Percentiles rank a stretch among this genome's conserved stretches.
These are phyloP conservation scores for Diaporthe eres DNA, from an alignment of 2,329 filamentous ascomycete species.

Conservation along the genomic window DNA sequence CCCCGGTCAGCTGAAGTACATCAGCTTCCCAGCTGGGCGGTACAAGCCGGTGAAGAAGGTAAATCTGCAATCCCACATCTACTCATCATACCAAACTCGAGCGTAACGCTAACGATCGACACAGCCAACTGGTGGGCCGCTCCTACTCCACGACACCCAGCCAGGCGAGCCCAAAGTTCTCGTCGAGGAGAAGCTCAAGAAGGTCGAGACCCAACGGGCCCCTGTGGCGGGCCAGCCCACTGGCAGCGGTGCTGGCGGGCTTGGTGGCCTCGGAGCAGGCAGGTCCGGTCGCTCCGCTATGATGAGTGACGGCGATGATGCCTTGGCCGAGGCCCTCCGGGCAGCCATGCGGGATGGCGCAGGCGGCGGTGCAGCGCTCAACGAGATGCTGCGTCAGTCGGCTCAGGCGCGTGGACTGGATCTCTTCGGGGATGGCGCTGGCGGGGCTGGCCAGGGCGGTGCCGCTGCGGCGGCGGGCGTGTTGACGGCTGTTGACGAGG, in stretches of 20 bases:
- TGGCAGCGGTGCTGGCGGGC: conserved; percentile 48
- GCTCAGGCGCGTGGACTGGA: conserved; percentile 50
- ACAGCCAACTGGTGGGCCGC: conserved; percentile 91
- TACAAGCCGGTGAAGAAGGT: conserved; percentile 95
- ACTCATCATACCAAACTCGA: neutral
- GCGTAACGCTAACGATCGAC: conserved; percentile 35
- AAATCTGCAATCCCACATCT: conserved; percentile 50
- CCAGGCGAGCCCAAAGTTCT: conserved; percentile 84
- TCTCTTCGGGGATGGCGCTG: conserved; percentile 44
- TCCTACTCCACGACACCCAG: conserved; percentile 89
- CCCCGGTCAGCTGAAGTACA: conserved; percentile 93
- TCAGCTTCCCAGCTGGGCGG: conserved; percentile 90
- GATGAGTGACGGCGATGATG: conserved; percentile 42
- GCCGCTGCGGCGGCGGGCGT: conserved; percentile 84
- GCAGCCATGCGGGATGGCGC: conserved; percentile 51
- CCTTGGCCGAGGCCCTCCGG: conserved; percentile 47
- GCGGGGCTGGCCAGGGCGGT: conserved; percentile 56
- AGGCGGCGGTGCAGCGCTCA: conserved; percentile 54
- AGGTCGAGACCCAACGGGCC: conserved; percentile 75
- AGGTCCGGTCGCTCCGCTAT: conserved; percentile 42
- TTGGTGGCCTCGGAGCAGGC: conserved; percentile 50
- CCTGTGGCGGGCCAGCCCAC: conserved; percentile 63
- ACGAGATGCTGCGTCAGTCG: conserved; percentile 59
- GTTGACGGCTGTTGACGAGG: conserved; percentile 89
- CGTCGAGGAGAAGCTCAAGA: conserved; percentile 94